These are phyloP conservation scores for Fusarium devonianum DNA, from an alignment of 2,329 filamentous ascomycete species.

Conservation along the genomic window DNA sequence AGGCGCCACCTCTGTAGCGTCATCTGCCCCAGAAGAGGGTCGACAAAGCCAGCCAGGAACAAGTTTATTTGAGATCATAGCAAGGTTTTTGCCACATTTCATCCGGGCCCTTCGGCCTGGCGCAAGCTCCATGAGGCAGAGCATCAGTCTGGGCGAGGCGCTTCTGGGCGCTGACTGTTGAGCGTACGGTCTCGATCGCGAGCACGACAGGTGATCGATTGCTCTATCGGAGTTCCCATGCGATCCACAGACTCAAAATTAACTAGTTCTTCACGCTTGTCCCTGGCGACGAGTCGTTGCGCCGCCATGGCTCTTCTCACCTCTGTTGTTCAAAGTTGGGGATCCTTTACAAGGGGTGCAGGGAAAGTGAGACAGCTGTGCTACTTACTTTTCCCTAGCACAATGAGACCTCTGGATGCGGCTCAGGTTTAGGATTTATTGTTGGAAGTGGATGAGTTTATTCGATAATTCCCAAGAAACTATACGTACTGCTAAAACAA, in stretches of 20 bases:
- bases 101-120: conserved; percentile 7
- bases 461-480: too few species aligned
- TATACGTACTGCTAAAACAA: too few species aligned
- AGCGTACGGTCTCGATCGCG: conserved; percentile 15
- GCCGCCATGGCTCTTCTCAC: not conserved
- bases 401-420: not conserved
- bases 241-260: too few species aligned
- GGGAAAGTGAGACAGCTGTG: not conserved
- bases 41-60: not conserved
- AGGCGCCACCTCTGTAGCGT: not conserved
- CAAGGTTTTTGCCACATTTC: too few species aligned
- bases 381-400: too few species aligned
- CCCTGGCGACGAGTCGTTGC: not conserved
- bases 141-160: conserved; percentile 15
- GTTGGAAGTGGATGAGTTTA: conserved; percentile 4
- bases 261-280: not conserved
- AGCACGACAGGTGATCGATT: not conserved
- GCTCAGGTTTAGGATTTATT: not conserved
- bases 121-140: conserved; percentile 10
- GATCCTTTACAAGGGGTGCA: too few species aligned
- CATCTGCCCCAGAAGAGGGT: too few species aligned
- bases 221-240: too few species aligned
- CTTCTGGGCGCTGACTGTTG: conserved; percentile 11
- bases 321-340: too few species aligned
- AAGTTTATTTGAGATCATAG: not conserved